Evolutionary conservation across 371 early-diverging fungal species (phyloP).

Genomic region (Mucor lusitanicus): DNA sequence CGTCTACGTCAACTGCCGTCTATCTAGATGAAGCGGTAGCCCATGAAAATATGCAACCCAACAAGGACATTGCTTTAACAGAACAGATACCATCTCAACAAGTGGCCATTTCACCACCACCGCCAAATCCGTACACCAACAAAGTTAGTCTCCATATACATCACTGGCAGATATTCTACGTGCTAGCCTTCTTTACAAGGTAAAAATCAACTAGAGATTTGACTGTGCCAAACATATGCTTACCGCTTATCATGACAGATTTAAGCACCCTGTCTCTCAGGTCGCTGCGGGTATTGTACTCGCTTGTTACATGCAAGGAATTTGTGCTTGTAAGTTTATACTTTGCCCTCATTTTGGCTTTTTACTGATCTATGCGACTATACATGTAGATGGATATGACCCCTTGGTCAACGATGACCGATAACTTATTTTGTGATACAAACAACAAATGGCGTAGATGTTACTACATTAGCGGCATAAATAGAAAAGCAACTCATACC

Average conservation of each 20-base stretch:
- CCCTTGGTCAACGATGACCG: constrained; percentile 35
- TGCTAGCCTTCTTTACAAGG: constrained; percentile 79
- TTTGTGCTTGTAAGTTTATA: constrained; percentile 48
- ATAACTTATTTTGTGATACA: neutral
- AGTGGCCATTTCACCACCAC: neutral
- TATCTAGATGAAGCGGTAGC: neutral
- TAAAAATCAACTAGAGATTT: neutral
- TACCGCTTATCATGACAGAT: constrained; percentile 37
- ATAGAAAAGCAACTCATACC: too few relatives aligned
- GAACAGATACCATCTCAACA: neutral
- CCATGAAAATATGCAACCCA: neutral
- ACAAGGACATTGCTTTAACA: neutral
- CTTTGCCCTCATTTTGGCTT: neutral
- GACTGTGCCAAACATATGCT: neutral
- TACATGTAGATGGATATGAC: constrained; percentile 43
- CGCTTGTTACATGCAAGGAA: constrained; percentile 80
- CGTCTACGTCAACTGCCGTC: neutral
- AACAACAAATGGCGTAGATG: neutral
- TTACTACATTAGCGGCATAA: too few relatives aligned
- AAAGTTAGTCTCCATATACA: constrained; percentile 66
- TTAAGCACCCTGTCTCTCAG: constrained; percentile 70
- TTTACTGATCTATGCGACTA: neutral
- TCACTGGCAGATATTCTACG: constrained; percentile 89
- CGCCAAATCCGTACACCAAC: constrained; percentile 17
- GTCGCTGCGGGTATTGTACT: constrained; percentile 76